Conservation (phyloP, 331 rosid species). For the Saraca asoca region DNA sequence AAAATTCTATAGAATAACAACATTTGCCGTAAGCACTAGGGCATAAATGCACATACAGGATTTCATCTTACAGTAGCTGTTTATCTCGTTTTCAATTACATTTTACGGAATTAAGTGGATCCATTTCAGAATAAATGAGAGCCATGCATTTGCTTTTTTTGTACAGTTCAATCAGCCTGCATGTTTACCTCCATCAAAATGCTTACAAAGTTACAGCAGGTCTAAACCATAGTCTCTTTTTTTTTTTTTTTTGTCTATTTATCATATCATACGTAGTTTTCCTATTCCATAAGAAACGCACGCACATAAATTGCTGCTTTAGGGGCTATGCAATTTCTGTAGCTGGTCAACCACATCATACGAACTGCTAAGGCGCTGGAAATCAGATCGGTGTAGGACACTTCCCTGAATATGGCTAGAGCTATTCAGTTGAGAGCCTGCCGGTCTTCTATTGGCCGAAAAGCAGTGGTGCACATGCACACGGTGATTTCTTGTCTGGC, state of each 20-base stretch:
- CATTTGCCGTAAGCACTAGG: too few relatives aligned
- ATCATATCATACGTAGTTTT: conserved; percentile 6
- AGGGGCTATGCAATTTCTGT: conserved; percentile 65
- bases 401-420: conserved; percentile 59
- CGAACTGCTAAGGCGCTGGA: conserved; percentile 72
- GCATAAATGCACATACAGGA: too few relatives aligned
- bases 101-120: too few relatives aligned
- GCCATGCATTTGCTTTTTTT: too few relatives aligned
- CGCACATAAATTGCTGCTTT: conserved; percentile 37
- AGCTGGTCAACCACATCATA: conserved; percentile 71
- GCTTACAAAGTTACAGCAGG: conserved; percentile 10
- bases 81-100: too few relatives aligned
- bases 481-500: conserved; percentile 59
- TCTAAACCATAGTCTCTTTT: neutral
- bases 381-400: conserved; percentile 74
- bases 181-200: too few relatives aligned
- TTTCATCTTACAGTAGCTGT: too few relatives aligned
- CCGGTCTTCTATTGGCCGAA: conserved; percentile 52
- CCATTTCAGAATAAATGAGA: too few relatives aligned
- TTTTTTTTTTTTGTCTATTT: too few relatives aligned
- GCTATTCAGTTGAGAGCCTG: conserved; percentile 38
- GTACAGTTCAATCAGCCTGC: too few relatives aligned
- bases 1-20: too few relatives aligned
- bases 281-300: conserved; percentile 1
- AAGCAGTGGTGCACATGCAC: conserved; percentile 78